phyloP scores from a whole-genome alignment of 2,329 filamentous ascomycete species.

The Cladobotryum mycophilum region DNA sequence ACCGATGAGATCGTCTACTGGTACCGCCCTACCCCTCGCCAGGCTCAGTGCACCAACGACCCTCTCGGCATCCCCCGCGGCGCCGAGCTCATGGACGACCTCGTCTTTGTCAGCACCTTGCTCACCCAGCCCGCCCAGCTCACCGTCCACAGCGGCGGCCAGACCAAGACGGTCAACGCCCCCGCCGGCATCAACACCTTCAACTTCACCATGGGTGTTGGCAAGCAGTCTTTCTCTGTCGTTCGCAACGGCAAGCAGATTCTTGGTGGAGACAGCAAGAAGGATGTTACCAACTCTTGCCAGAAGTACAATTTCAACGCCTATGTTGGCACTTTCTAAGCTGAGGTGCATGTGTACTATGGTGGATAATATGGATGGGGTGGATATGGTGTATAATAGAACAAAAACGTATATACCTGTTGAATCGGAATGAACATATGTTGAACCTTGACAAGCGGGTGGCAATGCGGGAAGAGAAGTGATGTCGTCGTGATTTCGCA shows the following conservation, averaged over 20 bases:
- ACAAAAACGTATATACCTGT: too few relatives aligned
- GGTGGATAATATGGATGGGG: not conserved
- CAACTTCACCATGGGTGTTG: slow-evolving; percentile 19
- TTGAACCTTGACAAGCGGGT: too few relatives aligned
- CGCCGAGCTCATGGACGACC: slow-evolving; percentile 15
- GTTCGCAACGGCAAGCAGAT: slow-evolving; percentile 10
- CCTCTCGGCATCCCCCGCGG: slow-evolving; percentile 13
- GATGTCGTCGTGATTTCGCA: too few relatives aligned
- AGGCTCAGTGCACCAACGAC: slow-evolving; percentile 14
- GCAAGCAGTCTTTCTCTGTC: slow-evolving; percentile 15
- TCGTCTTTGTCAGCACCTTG: slow-evolving; percentile 18
- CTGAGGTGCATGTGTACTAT: not conserved
- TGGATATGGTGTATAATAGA: not conserved
- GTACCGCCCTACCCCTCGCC: slow-evolving; percentile 18
- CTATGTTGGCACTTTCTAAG: slow-evolving; percentile 16
- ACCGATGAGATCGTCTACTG: slow-evolving; percentile 21
- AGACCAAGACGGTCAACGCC: slow-evolving; percentile 11
- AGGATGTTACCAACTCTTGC: slow-evolving; percentile 14
- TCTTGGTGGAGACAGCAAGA: slow-evolving; percentile 11
- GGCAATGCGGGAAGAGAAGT: too few relatives aligned
- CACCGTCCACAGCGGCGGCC: slow-evolving; percentile 15
- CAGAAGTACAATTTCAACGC: slow-evolving; percentile 17
- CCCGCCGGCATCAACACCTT: slow-evolving; percentile 15
- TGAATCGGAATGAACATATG: too few relatives aligned
- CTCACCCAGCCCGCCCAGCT: slow-evolving; percentile 16